phyloP scores from a whole-genome alignment of 148 eudicot genomes.

The Vaccinium vitisidaea region DNA sequence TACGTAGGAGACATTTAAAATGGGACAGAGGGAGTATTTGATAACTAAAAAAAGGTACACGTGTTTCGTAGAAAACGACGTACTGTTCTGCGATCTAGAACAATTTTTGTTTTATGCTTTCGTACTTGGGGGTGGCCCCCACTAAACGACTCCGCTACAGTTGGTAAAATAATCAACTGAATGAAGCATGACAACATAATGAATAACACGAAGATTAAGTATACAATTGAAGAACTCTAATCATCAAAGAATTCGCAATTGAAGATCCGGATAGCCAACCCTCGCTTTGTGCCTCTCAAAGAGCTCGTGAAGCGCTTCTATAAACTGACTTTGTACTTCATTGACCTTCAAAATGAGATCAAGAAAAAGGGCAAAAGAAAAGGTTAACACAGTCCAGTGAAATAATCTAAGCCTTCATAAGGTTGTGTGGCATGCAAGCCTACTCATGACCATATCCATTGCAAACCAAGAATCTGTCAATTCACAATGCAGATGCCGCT shows the following conservation, averaged over 20 bases:
- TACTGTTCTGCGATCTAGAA: not conserved
- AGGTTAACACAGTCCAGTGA: not conserved
- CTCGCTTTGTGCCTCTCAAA: constrained; percentile 69
- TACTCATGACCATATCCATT: not conserved
- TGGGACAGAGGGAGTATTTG: no score
- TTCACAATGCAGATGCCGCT: no score
- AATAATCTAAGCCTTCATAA: not conserved
- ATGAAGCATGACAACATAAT: not conserved
- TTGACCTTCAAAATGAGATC: constrained; percentile 38
- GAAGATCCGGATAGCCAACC: constrained; percentile 51
- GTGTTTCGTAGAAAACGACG: no score
- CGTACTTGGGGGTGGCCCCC: no score
- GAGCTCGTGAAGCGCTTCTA: constrained; percentile 61
- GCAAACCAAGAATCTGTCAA: not conserved
- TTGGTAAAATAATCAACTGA: not conserved
- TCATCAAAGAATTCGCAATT: constrained; percentile 44
- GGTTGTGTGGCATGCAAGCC: not conserved
- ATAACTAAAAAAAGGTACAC: no score
- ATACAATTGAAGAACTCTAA: not conserved
- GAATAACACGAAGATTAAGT: not conserved
- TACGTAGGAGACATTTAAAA: no score
- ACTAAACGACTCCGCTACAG: no score
- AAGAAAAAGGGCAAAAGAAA: not conserved
- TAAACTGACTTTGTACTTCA: constrained; percentile 53
- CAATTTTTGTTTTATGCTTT: no score